Evolutionary conservation across 352 stramenopile species (phyloP).

Genomic region (Phytophthora multivora): DNA sequence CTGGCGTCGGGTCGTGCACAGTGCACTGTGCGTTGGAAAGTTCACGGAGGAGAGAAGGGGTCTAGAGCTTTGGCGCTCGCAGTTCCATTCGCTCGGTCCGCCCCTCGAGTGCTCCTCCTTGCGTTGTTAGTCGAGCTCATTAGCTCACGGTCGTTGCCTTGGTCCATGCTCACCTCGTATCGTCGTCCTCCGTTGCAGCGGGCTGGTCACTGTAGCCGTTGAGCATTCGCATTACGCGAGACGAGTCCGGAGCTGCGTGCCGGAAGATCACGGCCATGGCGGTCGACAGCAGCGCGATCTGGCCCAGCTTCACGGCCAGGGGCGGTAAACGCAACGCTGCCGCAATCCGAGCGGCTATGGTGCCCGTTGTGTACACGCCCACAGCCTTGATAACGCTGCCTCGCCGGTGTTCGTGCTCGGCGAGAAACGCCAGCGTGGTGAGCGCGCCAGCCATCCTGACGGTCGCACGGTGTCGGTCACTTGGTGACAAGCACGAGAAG

Average conservation of each 20-base stretch:
- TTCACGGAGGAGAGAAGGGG: conserved; percentile 19
- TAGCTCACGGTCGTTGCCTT: conserved; percentile 11
- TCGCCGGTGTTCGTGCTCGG: conserved; percentile 59
- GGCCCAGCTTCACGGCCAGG: conserved; percentile 25
- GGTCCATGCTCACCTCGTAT: conserved; percentile 4
- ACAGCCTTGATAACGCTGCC: conserved; percentile 63
- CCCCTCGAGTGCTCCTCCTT: conserved; percentile 6
- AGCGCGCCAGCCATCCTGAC: conserved; percentile 46
- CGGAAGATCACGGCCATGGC: conserved; percentile 57
- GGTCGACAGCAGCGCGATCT: conserved; percentile 47
- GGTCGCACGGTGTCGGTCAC: conserved; percentile 34
- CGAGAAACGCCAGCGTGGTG: conserved; percentile 48
- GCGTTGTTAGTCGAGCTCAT: conserved; percentile 17
- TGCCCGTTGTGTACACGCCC: conserved; percentile 54
- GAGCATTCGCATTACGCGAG: conserved; percentile 52
- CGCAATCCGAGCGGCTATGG: conserved; percentile 35
- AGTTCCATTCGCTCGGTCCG: conserved; percentile 15
- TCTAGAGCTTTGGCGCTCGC: conserved; percentile 8
- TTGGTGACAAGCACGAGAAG: conserved; percentile 53
- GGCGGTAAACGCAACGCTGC: conserved; percentile 21
- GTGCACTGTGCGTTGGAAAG: conserved; percentile 11
- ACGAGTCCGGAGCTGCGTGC: conserved; percentile 46
- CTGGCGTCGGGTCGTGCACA: conserved; percentile 6
- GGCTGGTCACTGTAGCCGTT: conserved; percentile 49
- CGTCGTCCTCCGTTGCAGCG: conserved; percentile 19